Evolutionary conservation across 2,329 filamentous ascomycete genomes (phyloP).

Genomic region (Pseudogymnoascus sp.): DNA sequence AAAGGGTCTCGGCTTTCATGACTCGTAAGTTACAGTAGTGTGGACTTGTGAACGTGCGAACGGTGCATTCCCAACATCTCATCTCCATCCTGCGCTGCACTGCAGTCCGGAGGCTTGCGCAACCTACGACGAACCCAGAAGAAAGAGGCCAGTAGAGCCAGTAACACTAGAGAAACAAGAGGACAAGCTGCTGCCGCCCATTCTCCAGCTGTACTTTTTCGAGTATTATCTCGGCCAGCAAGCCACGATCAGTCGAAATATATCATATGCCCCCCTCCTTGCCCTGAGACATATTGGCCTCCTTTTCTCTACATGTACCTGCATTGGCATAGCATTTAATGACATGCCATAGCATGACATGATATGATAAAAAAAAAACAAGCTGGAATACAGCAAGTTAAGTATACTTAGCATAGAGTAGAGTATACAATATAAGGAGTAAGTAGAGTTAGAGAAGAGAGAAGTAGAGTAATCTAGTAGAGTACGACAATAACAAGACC

Average conservation of each 20-base stretch:
- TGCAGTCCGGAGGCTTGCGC: not conserved
- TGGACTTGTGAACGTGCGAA: not conserved
- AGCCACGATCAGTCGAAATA: not conserved
- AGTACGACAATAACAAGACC: not conserved
- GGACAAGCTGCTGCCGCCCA: not conserved
- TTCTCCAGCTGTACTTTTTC: not conserved
- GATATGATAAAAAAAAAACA: not conserved
- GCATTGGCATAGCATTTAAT: not conserved
- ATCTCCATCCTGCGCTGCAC: not conserved
- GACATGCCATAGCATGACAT: not conserved
- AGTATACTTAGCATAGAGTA: not conserved
- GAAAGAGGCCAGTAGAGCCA: not conserved
- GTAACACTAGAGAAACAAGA: not conserved
- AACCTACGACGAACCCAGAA: not conserved
- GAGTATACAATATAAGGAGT: not conserved
- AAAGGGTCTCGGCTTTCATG: constrained; percentile 5
- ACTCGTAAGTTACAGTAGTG: not conserved
- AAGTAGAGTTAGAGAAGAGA: not conserved
- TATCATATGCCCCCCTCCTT: not conserved
- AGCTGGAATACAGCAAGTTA: not conserved
- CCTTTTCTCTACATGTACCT: constrained; percentile 4
- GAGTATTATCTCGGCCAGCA: not conserved
- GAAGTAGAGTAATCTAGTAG: not conserved
- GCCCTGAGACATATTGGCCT: not conserved
- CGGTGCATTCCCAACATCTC: not conserved